Percentiles rank a stretch among this genome's conserved stretches.
These are phyloP conservation scores for Garcia nutans DNA, from an alignment of 345 rosid species.

Conservation along the genomic window DNA sequence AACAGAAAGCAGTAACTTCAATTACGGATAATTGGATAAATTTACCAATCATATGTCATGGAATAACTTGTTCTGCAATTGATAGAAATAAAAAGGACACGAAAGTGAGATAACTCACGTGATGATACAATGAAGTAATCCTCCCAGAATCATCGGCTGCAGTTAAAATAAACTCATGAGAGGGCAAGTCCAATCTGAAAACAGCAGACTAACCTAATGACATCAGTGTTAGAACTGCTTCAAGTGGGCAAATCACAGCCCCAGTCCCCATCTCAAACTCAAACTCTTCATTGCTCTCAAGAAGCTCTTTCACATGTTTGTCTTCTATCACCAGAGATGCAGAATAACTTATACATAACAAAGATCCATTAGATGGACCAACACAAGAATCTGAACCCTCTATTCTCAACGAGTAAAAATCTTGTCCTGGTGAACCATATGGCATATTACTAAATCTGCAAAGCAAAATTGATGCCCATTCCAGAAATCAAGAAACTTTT, in stretches of 20 bases:
- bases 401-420: constrained; percentile 32
- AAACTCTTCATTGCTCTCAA: constrained; percentile 79
- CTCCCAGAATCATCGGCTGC: constrained; percentile 49
- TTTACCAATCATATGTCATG: constrained; percentile 13
- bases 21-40: constrained; percentile 4
- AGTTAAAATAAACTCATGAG: constrained; percentile 61
- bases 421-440: constrained; percentile 26
- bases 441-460: constrained; percentile 4
- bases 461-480: background rate
- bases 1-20: constrained; percentile 7
- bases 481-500: background rate
- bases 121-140: constrained; percentile 39
- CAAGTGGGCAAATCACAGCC: constrained; percentile 58
- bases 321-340: constrained; percentile 47
- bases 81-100: constrained; percentile 11
- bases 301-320: constrained; percentile 52
- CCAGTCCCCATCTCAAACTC: constrained; percentile 91
- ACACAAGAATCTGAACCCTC: constrained; percentile 65
- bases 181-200: constrained; percentile 41
- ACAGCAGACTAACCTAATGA: constrained; percentile 78
- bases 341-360: constrained; percentile 61
- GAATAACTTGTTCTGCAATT: background rate
- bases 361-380: constrained; percentile 55
- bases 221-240: constrained; percentile 66
- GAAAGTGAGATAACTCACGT: constrained; percentile 42